Base-by-base conservation (phyloP, 371 early-diverging fungal species). In the Syncephalastrum racemosum region DNA sequence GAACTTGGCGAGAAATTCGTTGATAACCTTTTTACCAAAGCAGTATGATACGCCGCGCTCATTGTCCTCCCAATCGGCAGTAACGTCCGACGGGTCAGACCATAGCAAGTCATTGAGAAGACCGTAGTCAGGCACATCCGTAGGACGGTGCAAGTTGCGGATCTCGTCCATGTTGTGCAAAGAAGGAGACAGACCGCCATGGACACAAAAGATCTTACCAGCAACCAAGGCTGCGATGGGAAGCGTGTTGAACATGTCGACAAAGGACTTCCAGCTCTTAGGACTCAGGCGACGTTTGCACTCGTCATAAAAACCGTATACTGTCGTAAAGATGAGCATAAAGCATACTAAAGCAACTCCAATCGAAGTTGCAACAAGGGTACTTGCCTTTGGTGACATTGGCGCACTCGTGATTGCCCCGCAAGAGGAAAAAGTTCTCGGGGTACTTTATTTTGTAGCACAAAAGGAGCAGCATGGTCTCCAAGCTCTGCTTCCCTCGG, bases 281-380 rank as follows among this genome's bases (percentile, higher is more conserved):
- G 91, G 76, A 66, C 81, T 94, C 50, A 88, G 87, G 58, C 99
- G 80, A 59, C 98, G 90, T 71, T 97, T 99, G 85, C 96, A 96
- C 79, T 99, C 99, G 72, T 99, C 99, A 73, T 96, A 99, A 76
- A 99, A 99, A 6, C 99, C 99, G 73, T 99, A 99, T n/a, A 99
- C 79, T 70, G 10, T 31, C 12, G 36, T 31, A 52, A 18, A 82
- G 18, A 31, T 36, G 7, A 46, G 16, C 19, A 45, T 16, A 19
- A 45, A 45, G 13, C 41, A 41, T 41, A 41, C 41, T 12, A 27
- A 50, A 19, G 36, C 4, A 3, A 36, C 19, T 12, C n/a, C 19
- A 27, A 31, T 27, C 31, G 13, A 44, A 27, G 20, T 13, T 40
- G 53, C 43, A 47, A 19, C 40, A 25, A 44, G n/a, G 53, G 42